Percentiles rank a stretch among this genome's conserved stretches.
Conservation (phyloP, 306 rosid species). For the Ceratonia siliqua region DNA sequence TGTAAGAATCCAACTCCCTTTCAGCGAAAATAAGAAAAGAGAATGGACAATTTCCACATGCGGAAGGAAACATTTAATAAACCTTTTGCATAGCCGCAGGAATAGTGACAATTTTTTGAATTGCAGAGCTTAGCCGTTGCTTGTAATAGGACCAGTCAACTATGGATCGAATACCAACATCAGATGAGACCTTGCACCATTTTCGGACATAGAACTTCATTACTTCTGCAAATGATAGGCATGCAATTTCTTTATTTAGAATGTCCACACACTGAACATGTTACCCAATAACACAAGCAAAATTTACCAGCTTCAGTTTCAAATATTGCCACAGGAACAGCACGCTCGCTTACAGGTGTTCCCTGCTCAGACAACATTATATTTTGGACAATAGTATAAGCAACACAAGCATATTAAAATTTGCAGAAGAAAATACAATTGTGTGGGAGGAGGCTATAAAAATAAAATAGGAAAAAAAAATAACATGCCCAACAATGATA, state of each 20-base stretch:
- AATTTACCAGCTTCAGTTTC: conserved; percentile 86
- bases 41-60: conserved; percentile 20
- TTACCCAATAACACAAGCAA: conserved; percentile 15
- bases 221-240: conserved; percentile 61
- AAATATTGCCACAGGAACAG: conserved; percentile 98
- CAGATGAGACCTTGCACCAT: conserved; percentile 97
- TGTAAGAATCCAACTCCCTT: conserved; percentile 42
- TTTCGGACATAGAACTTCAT: conserved; percentile 90
- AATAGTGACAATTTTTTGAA: conserved; percentile 93
- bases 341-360: conserved; percentile 98
- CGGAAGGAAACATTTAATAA: conserved; percentile 32
- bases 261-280: conserved; percentile 25
- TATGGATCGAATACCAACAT: conserved; percentile 86
- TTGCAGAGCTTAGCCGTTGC: conserved; percentile 89
- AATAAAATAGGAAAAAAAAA: not conserved
- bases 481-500: not conserved
- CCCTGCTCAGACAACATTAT: conserved; percentile 64
- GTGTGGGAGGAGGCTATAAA: not conserved
- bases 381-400: conserved; percentile 8
- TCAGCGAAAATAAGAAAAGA: conserved; percentile 21
- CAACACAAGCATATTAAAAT: conserved; percentile 26
- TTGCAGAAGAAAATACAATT: not conserved
- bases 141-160: conserved; percentile 98
- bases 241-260: conserved; percentile 25
- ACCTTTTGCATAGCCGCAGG: conserved; percentile 99